Evolutionary conservation across 148 eudicot genomes (phyloP), one percentile per base, ranked within the genome.

Genomic region (Chenopodium suecicum): DNA sequence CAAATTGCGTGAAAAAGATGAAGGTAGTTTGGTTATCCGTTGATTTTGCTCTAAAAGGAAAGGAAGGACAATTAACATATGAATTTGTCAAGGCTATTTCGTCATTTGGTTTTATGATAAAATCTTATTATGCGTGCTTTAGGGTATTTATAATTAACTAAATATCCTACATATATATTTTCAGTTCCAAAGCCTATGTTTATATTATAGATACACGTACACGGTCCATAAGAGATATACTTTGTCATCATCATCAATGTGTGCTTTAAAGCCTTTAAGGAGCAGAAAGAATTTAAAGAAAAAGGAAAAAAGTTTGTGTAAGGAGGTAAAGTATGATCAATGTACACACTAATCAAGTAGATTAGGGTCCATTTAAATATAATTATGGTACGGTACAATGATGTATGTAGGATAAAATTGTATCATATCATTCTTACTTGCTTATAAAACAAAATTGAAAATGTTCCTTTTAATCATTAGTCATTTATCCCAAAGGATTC

Each of bases 361-460:
- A 9, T 60, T 60, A 76, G 82, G 85, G 72, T 70, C 78, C 58
- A 46, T 75, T 74, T 80, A 3, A n/a, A 69, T 50, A 16, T 12
- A 50, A 63, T 66, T 41, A 67, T 72, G 41, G 68, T 75, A 79
- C 76, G 64, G 32, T 81, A 80, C 74, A 84, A 80, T 84, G 78
- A 84, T 84, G 73, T 71, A 80, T 66, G 76, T 47, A 79, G 29
- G 76, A 79, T 68, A 69, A 41, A 23, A 31, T 74, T 70, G 19
- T 70, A 80, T 80, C 68, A 84, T 70, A 80, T 80, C 68, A 84
- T 80, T 84, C 54, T 84, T 76, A 64, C 80, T 80, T 84, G 77
- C 63, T 76, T 22, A 76, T 60, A 31, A 84, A 75, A 70, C 77
- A 84, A 62, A 46, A 76, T 58, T 29, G 60, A 72, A 74, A 44